phyloP scores from a whole-genome alignment of 139 green algal species.

The Chlamydomonas schloesseri region DNA sequence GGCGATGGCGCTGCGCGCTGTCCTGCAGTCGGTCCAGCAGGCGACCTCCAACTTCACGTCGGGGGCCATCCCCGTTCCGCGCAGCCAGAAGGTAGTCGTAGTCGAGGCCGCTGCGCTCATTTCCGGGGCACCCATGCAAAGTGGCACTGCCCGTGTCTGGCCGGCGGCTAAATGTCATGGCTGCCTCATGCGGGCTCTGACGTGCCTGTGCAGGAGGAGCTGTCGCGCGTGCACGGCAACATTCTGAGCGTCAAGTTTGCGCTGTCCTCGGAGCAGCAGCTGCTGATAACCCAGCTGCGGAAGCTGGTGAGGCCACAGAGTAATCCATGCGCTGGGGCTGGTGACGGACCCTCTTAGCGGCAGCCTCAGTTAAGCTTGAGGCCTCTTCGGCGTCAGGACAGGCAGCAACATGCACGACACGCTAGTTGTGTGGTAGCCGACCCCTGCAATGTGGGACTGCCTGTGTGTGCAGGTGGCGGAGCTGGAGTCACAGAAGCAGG shows the following conservation, averaged over 20 bases:
- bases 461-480: background rate
- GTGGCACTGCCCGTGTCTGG: too few relatives aligned
- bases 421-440: too few relatives aligned
- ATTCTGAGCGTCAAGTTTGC: conserved; percentile 30
- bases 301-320: conserved; percentile 25
- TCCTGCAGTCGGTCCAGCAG: conserved; percentile 15
- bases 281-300: conserved; percentile 16
- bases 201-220: conserved; percentile 53
- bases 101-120: too few relatives aligned
- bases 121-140: too few relatives aligned
- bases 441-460: too few relatives aligned
- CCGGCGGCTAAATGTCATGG: too few relatives aligned
- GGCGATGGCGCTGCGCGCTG: conserved; percentile 14
- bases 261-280: conserved; percentile 26
- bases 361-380: too few relatives aligned
- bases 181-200: too few relatives aligned
- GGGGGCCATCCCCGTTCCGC: conserved; percentile 27
- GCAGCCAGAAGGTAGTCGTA: conserved; percentile 40
- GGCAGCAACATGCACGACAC: too few relatives aligned
- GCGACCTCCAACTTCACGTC: conserved; percentile 4
- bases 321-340: too few relatives aligned
- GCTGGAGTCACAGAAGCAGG: conserved; percentile 10
- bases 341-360: too few relatives aligned
- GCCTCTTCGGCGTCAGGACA: too few relatives aligned
- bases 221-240: conserved; percentile 23